Base-by-base conservation (phyloP, 192 early-diverging fungal species). In the Gaertneriomyces sp. region DNA sequence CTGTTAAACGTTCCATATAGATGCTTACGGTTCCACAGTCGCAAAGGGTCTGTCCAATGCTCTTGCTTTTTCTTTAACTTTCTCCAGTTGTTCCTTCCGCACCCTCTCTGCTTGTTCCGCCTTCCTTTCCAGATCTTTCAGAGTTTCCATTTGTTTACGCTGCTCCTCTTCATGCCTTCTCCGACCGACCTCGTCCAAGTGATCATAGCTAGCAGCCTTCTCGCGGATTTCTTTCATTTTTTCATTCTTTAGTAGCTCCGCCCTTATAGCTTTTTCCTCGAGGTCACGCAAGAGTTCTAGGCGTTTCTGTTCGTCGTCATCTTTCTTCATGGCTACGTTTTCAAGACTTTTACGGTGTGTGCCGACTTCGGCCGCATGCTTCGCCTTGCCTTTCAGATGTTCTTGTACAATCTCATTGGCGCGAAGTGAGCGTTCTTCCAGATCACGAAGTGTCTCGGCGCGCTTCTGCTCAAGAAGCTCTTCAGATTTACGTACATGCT, bases 41-140 rank as follows among this genome's bases (percentile, higher is more conserved):
- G 25, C 62, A 53, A 66, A 66, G 6, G 64, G 64, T 42, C 33
- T 58, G 16, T 66, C 64, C 43, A 66, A 66, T 11, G 64, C 42
- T 12, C 64, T 39, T 12, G 54, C 54, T 38, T 56, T 56, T 33
- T 8, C 54, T 14, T 38, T 14, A 16, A 56, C 33, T 43, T 57
- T 12, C 45, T 66, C 64, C 39, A 57, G 7, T 7, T 40, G 12
- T 43, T 66, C 53, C 12, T 43, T 45, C 44, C 41, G 55, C 6
- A 66, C 5, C 53, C 52, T n/a, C 38, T 66, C 64, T 5, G 53
- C 55, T 17, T 57, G 53, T 46, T 43, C 64, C 43, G 17, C 41
- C 58, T 68, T 68, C 40, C 66, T 45, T 41, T 55, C 11, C 16
- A 68, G 14, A 25, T 68, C 57, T 6, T 40, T 5, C 17, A 60